A percentile compares a stretch with the other conserved stretches of the same genome.
Evolutionary conservation across 371 early-diverging fungal species (phyloP).

Genomic region (Mucor indicus): DNA sequence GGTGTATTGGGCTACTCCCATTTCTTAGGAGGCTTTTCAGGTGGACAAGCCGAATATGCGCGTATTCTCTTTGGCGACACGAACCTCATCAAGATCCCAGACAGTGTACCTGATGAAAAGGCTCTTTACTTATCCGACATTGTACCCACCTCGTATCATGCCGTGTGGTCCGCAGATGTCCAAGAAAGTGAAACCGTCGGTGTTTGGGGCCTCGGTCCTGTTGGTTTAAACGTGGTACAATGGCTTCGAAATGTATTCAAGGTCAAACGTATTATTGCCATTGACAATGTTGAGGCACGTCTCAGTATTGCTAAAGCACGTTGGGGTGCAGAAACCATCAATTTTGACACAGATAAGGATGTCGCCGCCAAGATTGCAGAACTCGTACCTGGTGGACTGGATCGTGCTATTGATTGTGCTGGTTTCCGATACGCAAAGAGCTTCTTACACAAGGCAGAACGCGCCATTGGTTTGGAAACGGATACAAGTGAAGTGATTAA

Average conservation of each 20-base stretch:
- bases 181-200: constrained; percentile 48
- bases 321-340: constrained; percentile 46
- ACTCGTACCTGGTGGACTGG: constrained; percentile 45
- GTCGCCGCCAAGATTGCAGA: constrained; percentile 36
- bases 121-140: constrained; percentile 58
- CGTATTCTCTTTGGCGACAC: constrained; percentile 58
- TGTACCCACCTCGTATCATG: constrained; percentile 60
- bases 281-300: constrained; percentile 54
- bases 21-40: constrained; percentile 22
- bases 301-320: constrained; percentile 38
- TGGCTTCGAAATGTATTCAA: constrained; percentile 49
- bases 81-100: constrained; percentile 55
- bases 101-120: constrained; percentile 48
- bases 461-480: constrained; percentile 54
- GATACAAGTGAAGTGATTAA: constrained; percentile 58
- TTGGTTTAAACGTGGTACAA: constrained; percentile 51
- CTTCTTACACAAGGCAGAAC: constrained; percentile 13
- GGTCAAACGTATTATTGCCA: constrained; percentile 50
- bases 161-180: constrained; percentile 39
- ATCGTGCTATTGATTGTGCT: constrained; percentile 55
- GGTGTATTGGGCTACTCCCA: constrained; percentile 62
- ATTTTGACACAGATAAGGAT: constrained; percentile 42
- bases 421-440: constrained; percentile 13
- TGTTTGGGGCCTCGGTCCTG: constrained; percentile 63
- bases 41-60: constrained; percentile 60